phyloP scores from a whole-genome alignment of 2,329 filamentous ascomycete species.

The Simplicillium aogashimaense region DNA sequence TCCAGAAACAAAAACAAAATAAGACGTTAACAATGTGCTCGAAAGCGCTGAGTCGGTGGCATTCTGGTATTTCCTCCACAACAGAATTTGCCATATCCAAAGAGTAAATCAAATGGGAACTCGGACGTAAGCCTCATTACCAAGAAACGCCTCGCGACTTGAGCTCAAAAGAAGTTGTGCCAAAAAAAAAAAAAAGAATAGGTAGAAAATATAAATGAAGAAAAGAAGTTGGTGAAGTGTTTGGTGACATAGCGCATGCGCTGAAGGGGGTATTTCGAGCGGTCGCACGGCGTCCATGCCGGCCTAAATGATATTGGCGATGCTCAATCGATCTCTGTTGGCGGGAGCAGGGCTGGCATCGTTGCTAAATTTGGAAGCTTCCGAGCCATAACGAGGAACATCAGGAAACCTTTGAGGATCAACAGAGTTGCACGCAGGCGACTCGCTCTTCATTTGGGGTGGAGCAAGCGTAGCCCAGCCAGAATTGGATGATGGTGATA shows the following conservation, averaged over 20 bases:
- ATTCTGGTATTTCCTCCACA: neutral
- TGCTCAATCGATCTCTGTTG: slow-evolving; percentile 26
- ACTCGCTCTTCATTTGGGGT: slow-evolving; percentile 25
- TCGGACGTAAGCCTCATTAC: too few species aligned
- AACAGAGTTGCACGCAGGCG: slow-evolving; percentile 7
- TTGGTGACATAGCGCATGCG: neutral
- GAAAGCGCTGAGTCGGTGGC: neutral
- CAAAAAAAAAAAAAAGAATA: neutral
- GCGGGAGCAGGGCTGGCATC: slow-evolving; percentile 13
- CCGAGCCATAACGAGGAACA: slow-evolving; percentile 17
- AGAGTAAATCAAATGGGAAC: too few species aligned
- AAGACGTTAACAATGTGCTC: too few species aligned
- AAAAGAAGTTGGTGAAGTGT: too few species aligned
- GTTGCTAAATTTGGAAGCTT: slow-evolving; percentile 11
- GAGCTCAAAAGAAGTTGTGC: neutral
- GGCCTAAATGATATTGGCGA: slow-evolving; percentile 33
- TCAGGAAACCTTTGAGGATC: slow-evolving; percentile 15
- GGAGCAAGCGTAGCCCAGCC: slow-evolving; percentile 21
- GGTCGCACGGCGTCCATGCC: neutral
- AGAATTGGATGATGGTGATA: slow-evolving; percentile 20
- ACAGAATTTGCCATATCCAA: neutral
- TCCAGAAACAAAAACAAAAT: too few species aligned
- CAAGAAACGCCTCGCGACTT: neutral
- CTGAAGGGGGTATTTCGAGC: too few species aligned
- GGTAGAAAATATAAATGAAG: neutral